These are phyloP conservation scores for Cryomyces minteri DNA, from an alignment of 495 filamentous ascomycete genomes.

Conservation along the genomic window DNA sequence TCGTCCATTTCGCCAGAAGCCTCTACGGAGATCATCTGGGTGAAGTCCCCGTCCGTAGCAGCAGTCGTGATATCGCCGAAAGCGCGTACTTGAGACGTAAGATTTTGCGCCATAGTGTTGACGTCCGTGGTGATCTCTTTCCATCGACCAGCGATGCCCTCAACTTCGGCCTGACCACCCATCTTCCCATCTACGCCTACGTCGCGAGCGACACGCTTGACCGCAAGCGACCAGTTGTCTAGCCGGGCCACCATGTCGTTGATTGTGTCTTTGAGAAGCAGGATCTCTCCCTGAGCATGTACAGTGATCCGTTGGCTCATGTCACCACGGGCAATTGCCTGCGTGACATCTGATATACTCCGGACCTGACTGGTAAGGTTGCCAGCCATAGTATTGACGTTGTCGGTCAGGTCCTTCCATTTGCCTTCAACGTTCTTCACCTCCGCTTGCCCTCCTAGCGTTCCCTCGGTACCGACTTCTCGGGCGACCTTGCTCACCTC, in stretches of 20 bases:
- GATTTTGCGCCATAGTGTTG: slow-evolving; percentile 96
- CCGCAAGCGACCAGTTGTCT: slow-evolving; percentile 90
- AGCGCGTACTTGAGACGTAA: slow-evolving; percentile 93
- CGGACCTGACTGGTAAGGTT: slow-evolving; percentile 92
- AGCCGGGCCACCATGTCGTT: slow-evolving; percentile 98
- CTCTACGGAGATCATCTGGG: slow-evolving; percentile 92
- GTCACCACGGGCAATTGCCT: slow-evolving; percentile 87
- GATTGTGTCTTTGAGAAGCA: slow-evolving; percentile 89
- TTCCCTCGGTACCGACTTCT: slow-evolving; percentile 96
- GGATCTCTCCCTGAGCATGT: slow-evolving; percentile 86
- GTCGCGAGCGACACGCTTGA: slow-evolving; percentile 90
- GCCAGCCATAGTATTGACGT: slow-evolving; percentile 86
- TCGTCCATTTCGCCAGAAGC: slow-evolving; percentile 99
- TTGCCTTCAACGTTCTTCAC: slow-evolving; percentile 97
- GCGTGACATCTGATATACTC: slow-evolving; percentile 91
- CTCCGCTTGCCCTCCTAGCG: slow-evolving; percentile 84
- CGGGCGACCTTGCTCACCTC: slow-evolving; percentile 98
- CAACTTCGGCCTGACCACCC: slow-evolving; percentile 93
- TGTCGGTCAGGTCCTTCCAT: slow-evolving; percentile 97
- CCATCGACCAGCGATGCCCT: slow-evolving; percentile 87
- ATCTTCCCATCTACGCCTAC: slow-evolving; percentile 98
- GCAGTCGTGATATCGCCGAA: slow-evolving; percentile 97
- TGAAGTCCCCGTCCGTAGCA: slow-evolving; percentile 92
- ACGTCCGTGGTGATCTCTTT: slow-evolving; percentile 97
- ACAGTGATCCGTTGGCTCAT: slow-evolving; percentile 95